These are phyloP conservation scores for Medicago ruthenica DNA, from an alignment of 306 rosid species.

Conservation along the genomic window DNA sequence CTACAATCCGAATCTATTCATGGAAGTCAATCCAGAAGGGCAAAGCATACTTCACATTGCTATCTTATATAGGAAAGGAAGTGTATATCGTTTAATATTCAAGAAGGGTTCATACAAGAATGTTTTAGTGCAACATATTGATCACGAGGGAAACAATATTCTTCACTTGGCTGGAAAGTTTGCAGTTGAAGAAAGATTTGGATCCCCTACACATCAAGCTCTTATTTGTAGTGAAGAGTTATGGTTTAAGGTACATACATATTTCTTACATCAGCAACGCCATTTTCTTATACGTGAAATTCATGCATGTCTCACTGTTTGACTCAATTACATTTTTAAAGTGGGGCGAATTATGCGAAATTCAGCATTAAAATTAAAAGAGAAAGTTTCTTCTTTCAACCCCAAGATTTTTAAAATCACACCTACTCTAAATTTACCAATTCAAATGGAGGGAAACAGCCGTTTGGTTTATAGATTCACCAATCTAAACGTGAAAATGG, in stretches of 20 bases:
- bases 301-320: too few relatives aligned
- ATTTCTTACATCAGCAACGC: too few relatives aligned
- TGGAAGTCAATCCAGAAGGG: background rate
- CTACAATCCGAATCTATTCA: constrained; percentile 8
- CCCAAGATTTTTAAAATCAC: too few relatives aligned
- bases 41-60: constrained; percentile 31
- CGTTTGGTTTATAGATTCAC: too few relatives aligned
- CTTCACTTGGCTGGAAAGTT: constrained; percentile 28
- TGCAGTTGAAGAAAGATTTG: background rate
- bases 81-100: constrained; percentile 12
- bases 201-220: background rate
- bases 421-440: too few relatives aligned
- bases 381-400: too few relatives aligned
- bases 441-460: too few relatives aligned
- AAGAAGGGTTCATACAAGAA: constrained; percentile 7
- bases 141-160: constrained; percentile 28
- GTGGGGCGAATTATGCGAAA: too few relatives aligned
- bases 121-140: background rate
- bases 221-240: background rate
- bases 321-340: too few relatives aligned
- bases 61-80: background rate
- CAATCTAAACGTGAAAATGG: too few relatives aligned
- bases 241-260: constrained; percentile 16
- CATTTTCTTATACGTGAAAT: too few relatives aligned
- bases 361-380: too few relatives aligned